These are phyloP conservation scores for Sequoia sempervirens DNA, from an alignment of 75 land plant species.

Conservation along the genomic window DNA sequence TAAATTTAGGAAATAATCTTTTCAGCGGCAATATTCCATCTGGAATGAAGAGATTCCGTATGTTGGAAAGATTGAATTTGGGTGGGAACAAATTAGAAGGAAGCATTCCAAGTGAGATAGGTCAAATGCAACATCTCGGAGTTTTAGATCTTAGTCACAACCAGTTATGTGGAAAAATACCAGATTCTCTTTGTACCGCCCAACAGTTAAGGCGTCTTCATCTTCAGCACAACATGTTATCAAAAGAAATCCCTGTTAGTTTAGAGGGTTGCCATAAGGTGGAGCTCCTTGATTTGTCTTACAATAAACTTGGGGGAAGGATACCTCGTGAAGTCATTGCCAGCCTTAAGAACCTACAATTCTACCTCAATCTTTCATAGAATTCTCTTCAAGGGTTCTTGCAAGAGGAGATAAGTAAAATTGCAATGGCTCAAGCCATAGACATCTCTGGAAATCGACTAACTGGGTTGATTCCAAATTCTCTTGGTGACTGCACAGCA, in stretches of 20 bases:
- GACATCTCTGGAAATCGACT: slow-evolving; percentile 47
- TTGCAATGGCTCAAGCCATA: slow-evolving; percentile 24
- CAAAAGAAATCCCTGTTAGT: slow-evolving; percentile 16
- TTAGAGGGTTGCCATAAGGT: neutral
- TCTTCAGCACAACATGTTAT: slow-evolving; percentile 22
- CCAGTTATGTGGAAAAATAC: slow-evolving; percentile 3
- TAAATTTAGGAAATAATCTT: too few relatives aligned
- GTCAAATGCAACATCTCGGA: slow-evolving; percentile 5
- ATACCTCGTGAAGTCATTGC: slow-evolving; percentile 17
- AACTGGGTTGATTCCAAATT: slow-evolving; percentile 24
- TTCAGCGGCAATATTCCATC: too few relatives aligned
- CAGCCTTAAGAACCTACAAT: neutral
- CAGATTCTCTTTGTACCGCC: slow-evolving; percentile 14
- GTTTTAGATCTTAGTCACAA: neutral
- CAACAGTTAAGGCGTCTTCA: slow-evolving; percentile 10
- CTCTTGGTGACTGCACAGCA: neutral
- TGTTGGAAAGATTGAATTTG: neutral
- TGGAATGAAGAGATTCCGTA: too few relatives aligned
- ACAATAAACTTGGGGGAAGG: slow-evolving; percentile 21
- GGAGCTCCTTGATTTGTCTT: slow-evolving; percentile 30
- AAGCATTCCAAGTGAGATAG: neutral
- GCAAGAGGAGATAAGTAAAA: slow-evolving; percentile 30
- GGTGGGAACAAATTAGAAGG: neutral
- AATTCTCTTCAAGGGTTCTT: slow-evolving; percentile 31
- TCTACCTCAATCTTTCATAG: slow-evolving; percentile 3